phyloP scores from a whole-genome alignment of 495 filamentous ascomycete species.

The Melanomma pulvis-pyrius region DNA sequence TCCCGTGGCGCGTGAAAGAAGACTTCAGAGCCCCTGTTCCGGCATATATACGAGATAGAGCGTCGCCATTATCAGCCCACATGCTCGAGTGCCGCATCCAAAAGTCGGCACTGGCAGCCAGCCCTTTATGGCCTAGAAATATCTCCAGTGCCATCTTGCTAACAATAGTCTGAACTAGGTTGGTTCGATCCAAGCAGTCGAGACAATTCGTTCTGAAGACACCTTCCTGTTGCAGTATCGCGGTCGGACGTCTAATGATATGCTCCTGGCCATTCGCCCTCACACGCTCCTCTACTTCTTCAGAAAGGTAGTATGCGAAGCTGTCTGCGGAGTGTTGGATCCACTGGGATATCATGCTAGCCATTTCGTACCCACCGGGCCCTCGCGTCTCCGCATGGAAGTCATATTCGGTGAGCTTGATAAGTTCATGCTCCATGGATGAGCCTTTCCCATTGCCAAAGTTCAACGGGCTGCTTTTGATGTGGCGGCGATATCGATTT shows the following conservation, averaged over 20 bases:
- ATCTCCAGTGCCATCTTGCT: slow-evolving; percentile 85
- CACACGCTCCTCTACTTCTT: slow-evolving; percentile 59
- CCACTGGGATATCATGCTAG: slow-evolving; percentile 71
- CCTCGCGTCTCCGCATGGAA: slow-evolving; percentile 94
- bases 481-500: slow-evolving; percentile 72
- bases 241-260: slow-evolving; percentile 56
- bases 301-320: slow-evolving; percentile 88
- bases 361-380: slow-evolving; percentile 83
- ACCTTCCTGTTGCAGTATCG: slow-evolving; percentile 87
- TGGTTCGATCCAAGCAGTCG: slow-evolving; percentile 94
- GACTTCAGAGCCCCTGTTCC: slow-evolving; percentile 94
- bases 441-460: slow-evolving; percentile 47
- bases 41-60: slow-evolving; percentile 92
- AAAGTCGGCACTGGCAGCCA: slow-evolving; percentile 72
- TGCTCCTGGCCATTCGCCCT: slow-evolving; percentile 41
- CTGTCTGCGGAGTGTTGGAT: slow-evolving; percentile 76
- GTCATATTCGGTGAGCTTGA: slow-evolving; percentile 84
- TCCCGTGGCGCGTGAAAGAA: slow-evolving; percentile 93
- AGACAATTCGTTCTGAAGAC: slow-evolving; percentile 95
- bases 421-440: slow-evolving; percentile 64
- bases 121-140: slow-evolving; percentile 70
- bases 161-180: slow-evolving; percentile 93
- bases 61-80: slow-evolving; percentile 98
- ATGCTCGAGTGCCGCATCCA: slow-evolving; percentile 87
- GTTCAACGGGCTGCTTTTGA: slow-evolving; percentile 68